Evolutionary conservation across 2,329 filamentous ascomycete genomes (phyloP).

Genomic region (Trichoderma polysporum): DNA sequence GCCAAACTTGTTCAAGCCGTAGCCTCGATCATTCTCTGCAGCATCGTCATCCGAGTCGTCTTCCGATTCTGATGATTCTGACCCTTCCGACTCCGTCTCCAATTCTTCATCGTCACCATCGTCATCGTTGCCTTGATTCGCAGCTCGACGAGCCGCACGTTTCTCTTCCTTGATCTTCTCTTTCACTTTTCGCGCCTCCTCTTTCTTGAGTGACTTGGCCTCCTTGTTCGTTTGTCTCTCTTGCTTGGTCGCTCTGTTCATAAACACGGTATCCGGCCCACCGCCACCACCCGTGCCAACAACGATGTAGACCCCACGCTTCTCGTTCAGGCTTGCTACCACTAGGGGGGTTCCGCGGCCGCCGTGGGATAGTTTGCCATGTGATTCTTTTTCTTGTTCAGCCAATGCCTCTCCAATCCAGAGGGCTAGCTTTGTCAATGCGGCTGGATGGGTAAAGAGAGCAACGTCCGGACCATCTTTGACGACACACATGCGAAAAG

Average conservation of each 20-base stretch:
- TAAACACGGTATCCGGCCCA: constrained; percentile 67
- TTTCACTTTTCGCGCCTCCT: constrained; percentile 57
- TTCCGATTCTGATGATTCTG: constrained; percentile 43
- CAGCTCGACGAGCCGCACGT: constrained; percentile 54
- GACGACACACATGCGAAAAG: constrained; percentile 93
- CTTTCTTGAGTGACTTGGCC: constrained; percentile 60
- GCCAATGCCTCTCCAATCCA: constrained; percentile 93
- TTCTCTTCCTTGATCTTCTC: constrained; percentile 61
- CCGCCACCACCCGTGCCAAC: constrained; percentile 90
- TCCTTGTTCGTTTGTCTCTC: constrained; percentile 63
- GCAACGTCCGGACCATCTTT: constrained; percentile 89
- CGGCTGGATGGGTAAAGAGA: constrained; percentile 91
- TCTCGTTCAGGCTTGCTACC: constrained; percentile 85
- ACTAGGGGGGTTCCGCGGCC: constrained; percentile 81
- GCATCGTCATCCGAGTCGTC: constrained; percentile 54
- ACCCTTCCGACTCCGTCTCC: constrained; percentile 46
- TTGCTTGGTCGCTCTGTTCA: constrained; percentile 65
- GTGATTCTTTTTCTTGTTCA: constrained; percentile 79
- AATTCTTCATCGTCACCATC: constrained; percentile 49
- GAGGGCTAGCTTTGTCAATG: constrained; percentile 86
- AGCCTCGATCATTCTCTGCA: constrained; percentile 58
- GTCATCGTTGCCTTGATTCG: constrained; percentile 44
- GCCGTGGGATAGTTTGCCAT: constrained; percentile 66
- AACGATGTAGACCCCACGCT: constrained; percentile 82
- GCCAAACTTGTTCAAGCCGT: constrained; percentile 85